Evolutionary conservation across 164 flowering plant genomes (phyloP), one percentile per base, ranked within the genome.

Genomic region (Vitis amurensis): DNA sequence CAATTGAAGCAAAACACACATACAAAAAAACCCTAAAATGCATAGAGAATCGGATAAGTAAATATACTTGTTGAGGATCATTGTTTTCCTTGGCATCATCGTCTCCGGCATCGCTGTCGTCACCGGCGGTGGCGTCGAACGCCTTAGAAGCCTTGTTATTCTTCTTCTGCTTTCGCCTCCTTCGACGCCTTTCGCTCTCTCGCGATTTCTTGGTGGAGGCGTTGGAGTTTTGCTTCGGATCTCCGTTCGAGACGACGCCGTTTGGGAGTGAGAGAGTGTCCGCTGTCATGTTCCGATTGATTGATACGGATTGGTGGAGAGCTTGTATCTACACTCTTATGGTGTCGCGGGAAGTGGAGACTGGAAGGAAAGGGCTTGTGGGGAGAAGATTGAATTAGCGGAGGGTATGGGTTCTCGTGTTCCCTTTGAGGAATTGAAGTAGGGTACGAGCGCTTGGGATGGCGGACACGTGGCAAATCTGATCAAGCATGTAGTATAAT

Each of bases 141-240:
- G 63, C 59, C 31, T 74, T 53, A 57, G 63, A n/a, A 9, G 74
- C 68, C 66, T 83, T 86, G 37, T 80, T 80, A 79, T 85, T 95
- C 82, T 89, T 89, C 93, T 95, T 93, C 82, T 90, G 94, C 87
- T 92, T 89, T 29, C 92, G 82, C 62, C 96, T 64, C 60, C 91
- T 82, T 48, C 96, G 87, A 11, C 96, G 90, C 7, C 91, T 79
- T 29, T 89, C 96, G 68, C 68, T 82, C 77, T 89, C 91, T 3
- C 77, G 73, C 4, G 83, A 78, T 74, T 90, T 92, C 84, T 83
- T 89, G 57, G 70, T 55, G 63, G 73, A 57, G 53, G 57, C 48
- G 70, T 13, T 72, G 60, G 74, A 69, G 69, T 73, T 79, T 29
- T 74, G 61, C 48, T 71, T 76, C 31, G 73, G 67, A 69, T 82